Evolutionary conservation across 2,329 filamentous ascomycete genomes (phyloP), one percentile per base, ranked within the genome.

Genomic region (Metarhizium brunneum): DNA sequence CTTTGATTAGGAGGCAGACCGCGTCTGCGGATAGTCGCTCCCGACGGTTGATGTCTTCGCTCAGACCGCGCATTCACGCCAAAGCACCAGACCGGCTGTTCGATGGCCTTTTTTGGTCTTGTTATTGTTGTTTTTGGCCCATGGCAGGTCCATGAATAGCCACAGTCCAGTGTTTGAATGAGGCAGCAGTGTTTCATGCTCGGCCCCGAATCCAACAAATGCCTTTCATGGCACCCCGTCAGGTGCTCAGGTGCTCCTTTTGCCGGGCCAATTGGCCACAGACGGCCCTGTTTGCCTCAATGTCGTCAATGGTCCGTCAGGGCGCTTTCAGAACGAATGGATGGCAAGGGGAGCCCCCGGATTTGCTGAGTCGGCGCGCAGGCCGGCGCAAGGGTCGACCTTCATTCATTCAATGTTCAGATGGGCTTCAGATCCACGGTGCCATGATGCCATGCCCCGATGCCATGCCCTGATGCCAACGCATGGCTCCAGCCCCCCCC

Each of bases 381-480:
- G 8, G 35, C 35, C 7, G 13, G 35, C 35, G 35, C 35, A 36
- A 13, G 35, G 35, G 35, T 36, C 35, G 3, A 36, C 35, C 2
- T 13, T 8, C 8, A 18, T 18, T 18, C n/a, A 8, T 36, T 36
- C 2, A 13, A 36, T 36, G 7, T 25, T 25, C 25, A 25, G 29
- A 32, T 50, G 29, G 16, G 35, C 32, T 29, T n/a, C 35, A 25
- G 36, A 35, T 32, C 20, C 47, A 11, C 20, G 20, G 36, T 47
- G 10, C 20, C 47, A 4, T 16, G 10, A 16, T 52, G 52, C 53
- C 52, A 55, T 52, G 54, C 38, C 50, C 36, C 20, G 10, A 16
- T 52, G 52, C 53, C 52, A 55, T 52, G 54, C 38, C 50, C 36
- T 58, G 58, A 56, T 40, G 56, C 58, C 58, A 58, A 43, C 58